Evolutionary conservation across 2,329 filamentous ascomycete genomes (phyloP), one percentile per base, ranked within the genome.

Genomic region (Hymenoscyphus linearis): DNA sequence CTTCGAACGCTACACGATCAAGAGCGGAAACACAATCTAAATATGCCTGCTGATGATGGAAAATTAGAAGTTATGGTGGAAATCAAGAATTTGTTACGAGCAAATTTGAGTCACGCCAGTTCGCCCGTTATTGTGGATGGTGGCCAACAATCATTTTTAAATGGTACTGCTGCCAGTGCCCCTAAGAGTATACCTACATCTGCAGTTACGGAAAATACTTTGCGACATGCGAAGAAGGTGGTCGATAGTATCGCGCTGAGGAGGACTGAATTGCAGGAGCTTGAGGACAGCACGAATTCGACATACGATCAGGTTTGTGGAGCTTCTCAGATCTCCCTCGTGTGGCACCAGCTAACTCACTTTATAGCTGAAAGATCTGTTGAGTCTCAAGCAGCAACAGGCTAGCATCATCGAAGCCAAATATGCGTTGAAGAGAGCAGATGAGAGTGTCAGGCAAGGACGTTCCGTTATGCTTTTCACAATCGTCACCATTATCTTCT

Each of bases 321-420:
- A 18, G 9, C 31, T 2, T 2, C 13, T 16, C 36, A 25, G 16
- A 13, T 22, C 14, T 6, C 25, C 12, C 47, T 36, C 25, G 26
- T 13, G n/a, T 18, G 9, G n/a, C 31, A 22, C 12, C 10, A 4
- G 44, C 14, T 50, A 31, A 52, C 27, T 12, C 1, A n/a, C 10
- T 25, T 16, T 47, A 6, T 12, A 62, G 62, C 36, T 65, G 36
- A 57, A 61, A 14, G 74, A 77, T 58, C 68, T 80, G 1, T 67
- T 79, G 1, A 72, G 68, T 0, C 68, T 80, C 25, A 80, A 80
- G 60, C 77, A 79, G 36, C 77, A 80, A 61, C 78, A 80, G 59
- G 76, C 77, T 0, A 74, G 76, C 37, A 74, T 79, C 0, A 70
- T 79, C 3, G 75, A 80, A 61, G 77, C 78, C 0, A 75, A 74